Conservation (phyloP, 1,284 basidiomycete genomes). For the Melampsora americana region DNA sequence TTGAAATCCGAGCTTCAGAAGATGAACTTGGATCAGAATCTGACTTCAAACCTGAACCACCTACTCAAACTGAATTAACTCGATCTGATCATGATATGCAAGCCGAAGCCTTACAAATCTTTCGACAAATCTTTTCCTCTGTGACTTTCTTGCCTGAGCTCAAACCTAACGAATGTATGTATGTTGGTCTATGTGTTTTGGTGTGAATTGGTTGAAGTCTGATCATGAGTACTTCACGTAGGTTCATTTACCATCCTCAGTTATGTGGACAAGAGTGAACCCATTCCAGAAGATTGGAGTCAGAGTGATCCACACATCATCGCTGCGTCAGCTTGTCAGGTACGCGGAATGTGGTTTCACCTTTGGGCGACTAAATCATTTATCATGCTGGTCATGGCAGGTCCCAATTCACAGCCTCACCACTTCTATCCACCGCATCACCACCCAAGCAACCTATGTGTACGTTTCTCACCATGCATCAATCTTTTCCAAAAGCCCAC, state of each 20-base stretch:
- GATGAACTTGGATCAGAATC: neutral
- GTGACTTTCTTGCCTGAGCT: constrained; percentile 39
- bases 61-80: neutral
- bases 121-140: constrained; percentile 43
- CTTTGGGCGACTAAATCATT: neutral
- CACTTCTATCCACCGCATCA: constrained; percentile 30
- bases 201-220: neutral
- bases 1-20: constrained; percentile 80
- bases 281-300: constrained; percentile 27
- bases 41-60: neutral
- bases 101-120: constrained; percentile 42
- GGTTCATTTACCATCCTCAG: constrained; percentile 35
- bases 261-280: constrained; percentile 36
- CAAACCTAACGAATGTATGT: constrained; percentile 23
- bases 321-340: constrained; percentile 34
- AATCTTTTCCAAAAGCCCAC: neutral
- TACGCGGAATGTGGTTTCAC: neutral
- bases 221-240: neutral
- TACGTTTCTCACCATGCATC: neutral
- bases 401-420: constrained; percentile 37
- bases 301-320: constrained; percentile 39
- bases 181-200: neutral
- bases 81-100: constrained; percentile 44
- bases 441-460: constrained; percentile 34
- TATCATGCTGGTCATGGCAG: neutral